Base-by-base conservation (phyloP, 352 stramenopile species). In the Pythium coloratum region DNA sequence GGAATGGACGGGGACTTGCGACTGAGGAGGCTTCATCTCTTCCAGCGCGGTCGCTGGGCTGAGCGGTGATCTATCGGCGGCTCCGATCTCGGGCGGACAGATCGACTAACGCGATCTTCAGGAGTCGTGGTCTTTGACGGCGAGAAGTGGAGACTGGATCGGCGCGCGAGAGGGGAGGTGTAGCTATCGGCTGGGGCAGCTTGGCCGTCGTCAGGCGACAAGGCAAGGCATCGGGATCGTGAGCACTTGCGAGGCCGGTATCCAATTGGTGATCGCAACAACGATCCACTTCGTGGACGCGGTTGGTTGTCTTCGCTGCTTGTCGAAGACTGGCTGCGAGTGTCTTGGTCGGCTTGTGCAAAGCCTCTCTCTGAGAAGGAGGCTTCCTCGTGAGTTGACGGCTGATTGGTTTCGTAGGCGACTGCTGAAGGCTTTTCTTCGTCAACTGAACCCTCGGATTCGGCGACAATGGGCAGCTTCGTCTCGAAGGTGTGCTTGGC, bases 401-500 rank as follows among this genome's bases (percentile, higher is more conserved):
- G 16, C 46, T 53, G 46, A n/a, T 53, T 24, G 46, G 16, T 20
- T n/a, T 53, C n/a, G n/a, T 53, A 6, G 38, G 16, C 38, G 8
- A 3, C 13, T 18, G 13, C 38, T 5, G 38, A 7, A 12, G 38
- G 38, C 13, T n/a, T 46, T 18, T 14, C 9, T n/a, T 46, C 9
- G 13, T 46, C 38, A 18, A 13, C 13, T 6, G 40, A 24, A 6
- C 2, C 14, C 14, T 24, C 8, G 46, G 46, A 30, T n/a, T 53
- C 20, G 46, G 30, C 18, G 2, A 30, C 46, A 30, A 6, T 30
- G 20, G 46, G 7, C 18, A 30, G 7, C 18, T 53, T 53, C 18
- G n/a, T 30, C 6, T 53, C n/a, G 46, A 30, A 53, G 18, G n/a
- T 6, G 18, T 53, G 47, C 26, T 66, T 66, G 36, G 49, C 38